Base-by-base conservation (phyloP, 1,139 yeast genomes). In the Candida sp. region DNA sequence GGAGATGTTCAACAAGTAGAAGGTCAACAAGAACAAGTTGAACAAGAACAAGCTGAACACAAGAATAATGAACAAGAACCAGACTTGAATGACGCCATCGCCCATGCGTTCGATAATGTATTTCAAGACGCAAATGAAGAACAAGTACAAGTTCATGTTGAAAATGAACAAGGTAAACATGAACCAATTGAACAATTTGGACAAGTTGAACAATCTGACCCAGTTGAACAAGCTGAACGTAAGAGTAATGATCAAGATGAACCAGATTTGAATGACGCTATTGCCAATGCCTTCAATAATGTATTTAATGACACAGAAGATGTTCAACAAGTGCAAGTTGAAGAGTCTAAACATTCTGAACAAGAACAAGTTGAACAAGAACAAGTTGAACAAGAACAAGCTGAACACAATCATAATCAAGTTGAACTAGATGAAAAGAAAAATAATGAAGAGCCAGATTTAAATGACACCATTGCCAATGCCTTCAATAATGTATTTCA, bases 401-500 rank as follows among this genome's bases (percentile, higher is more conserved):
- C 19, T 15, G 19, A 15, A 5, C 5, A 35, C 21, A 23, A 21
- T 12, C 7, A 21, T 11, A 11, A 21, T 8, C 19, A 19, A 4
- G 9, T 9, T 22, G 37, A 35, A 8, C 12, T 22, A 4, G 29
- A n/a, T 19, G 57, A 56, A 34, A 63, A 64, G 4, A 61, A 60
- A 19, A 63, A 60, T 11, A 3, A 32, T 12, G 34, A 15, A 15
- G 40, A 36, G 5, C 40, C 22, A n/a, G 38, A 43, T 33, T 46
- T 59, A 19, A 52, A 58, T 21, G 57, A 56, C 34, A 63, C 64
- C 5, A 61, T 61, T 21, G 63, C 60, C 6, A 32, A 32, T 12
- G 34, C 34, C 6, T 32, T 32, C 19, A 50, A 44, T 15, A 33
- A 25, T 22, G 35, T 38, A 15, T 42, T 42, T 39, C 43, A 40